These are phyloP conservation scores for Venturia asperata DNA, from an alignment of 2,329 filamentous ascomycete species.

Conservation along the genomic window DNA sequence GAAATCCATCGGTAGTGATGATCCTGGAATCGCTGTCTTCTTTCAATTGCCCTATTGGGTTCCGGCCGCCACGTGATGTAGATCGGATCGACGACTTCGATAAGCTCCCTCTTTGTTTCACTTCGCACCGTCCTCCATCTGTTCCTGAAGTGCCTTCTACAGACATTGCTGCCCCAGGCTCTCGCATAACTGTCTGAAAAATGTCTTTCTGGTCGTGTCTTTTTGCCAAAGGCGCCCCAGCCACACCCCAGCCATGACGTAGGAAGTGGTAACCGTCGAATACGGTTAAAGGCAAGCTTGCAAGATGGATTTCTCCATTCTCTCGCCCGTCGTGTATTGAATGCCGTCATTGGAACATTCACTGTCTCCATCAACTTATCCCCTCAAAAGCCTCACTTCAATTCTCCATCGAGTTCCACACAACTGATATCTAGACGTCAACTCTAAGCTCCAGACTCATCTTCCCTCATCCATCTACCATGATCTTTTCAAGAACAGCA, in stretches of 20 bases:
- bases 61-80: not conserved
- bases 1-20: no score
- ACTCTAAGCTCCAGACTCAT: not conserved
- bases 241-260: constrained; percentile 4
- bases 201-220: not conserved
- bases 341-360: not conserved
- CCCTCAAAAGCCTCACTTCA: not conserved
- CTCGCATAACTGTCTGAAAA: not conserved
- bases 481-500: constrained; percentile 27
- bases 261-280: not conserved
- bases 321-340: not conserved
- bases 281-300: not conserved
- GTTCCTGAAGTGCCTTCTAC: not conserved
- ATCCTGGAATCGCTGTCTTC: no score
- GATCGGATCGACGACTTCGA: not conserved
- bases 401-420: not conserved
- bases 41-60: not conserved
- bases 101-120: not conserved
- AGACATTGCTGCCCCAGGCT: not conserved
- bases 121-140: no score
- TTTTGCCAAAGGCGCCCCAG: not conserved
- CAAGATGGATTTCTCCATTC: not conserved
- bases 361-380: not conserved
- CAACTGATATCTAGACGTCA: not conserved
- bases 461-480: constrained; percentile 16